Evolutionary conservation across 805 yeast genomes (phyloP).

Genomic region (Grigorovia jiainica): DNA sequence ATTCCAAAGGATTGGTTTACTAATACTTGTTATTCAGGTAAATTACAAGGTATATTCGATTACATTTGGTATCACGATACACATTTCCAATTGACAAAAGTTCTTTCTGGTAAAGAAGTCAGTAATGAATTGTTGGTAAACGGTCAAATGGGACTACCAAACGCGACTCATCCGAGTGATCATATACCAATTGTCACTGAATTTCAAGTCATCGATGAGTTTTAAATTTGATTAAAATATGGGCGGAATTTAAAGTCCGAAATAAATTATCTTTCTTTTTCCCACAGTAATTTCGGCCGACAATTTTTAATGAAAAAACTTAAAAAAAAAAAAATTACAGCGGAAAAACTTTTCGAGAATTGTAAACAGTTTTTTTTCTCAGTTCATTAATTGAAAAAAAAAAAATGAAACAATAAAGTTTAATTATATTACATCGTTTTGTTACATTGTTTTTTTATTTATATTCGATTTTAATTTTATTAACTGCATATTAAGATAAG

Average conservation of each 20-base stretch:
- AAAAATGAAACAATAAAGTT: too few species aligned
- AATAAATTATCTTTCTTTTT: too few species aligned
- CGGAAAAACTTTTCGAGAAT: not conserved
- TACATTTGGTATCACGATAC: constrained; percentile 44
- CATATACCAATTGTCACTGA: constrained; percentile 36
- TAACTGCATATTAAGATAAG: too few species aligned
- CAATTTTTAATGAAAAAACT: not conserved
- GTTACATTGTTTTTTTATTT: too few species aligned
- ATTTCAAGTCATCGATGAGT: constrained; percentile 21
- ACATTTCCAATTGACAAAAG: constrained; percentile 33
- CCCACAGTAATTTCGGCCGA: not conserved
- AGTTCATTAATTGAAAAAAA: too few species aligned
- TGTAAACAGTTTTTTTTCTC: too few species aligned
- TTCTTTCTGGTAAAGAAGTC: constrained; percentile 40
- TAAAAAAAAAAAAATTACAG: not conserved
- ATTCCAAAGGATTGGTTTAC: constrained; percentile 25
- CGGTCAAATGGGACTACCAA: constrained; percentile 40
- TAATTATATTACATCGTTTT: too few species aligned
- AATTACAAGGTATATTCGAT: constrained; percentile 45
- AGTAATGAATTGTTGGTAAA: constrained; percentile 16
- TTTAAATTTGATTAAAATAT: too few species aligned
- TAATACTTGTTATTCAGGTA: constrained; percentile 40
- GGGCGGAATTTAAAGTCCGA: too few species aligned
- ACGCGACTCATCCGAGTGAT: constrained; percentile 50
- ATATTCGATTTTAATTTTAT: too few species aligned